A percentile compares a stretch with the other conserved stretches of the same genome.
phyloP scores from a whole-genome alignment of 345 rosid genomes.

The Noccaea caerulescens region DNA sequence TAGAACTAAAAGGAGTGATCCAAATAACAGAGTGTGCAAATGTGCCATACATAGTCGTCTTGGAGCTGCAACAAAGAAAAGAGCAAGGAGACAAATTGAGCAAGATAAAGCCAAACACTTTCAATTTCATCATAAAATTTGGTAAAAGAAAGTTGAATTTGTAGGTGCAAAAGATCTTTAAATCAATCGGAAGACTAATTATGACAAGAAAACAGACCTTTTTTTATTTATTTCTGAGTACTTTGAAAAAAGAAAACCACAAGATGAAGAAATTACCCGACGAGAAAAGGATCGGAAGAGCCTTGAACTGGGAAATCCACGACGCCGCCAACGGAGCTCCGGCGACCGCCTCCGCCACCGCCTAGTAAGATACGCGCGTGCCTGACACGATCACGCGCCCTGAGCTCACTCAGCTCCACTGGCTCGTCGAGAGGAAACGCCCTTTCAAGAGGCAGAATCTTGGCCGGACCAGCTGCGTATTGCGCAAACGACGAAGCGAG shows the following conservation, averaged over 20 bases:
- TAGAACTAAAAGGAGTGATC: conserved; percentile 29
- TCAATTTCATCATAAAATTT: conserved; percentile 5
- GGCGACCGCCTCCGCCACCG: conserved; percentile 52
- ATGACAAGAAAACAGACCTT: background rate
- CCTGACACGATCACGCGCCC: conserved; percentile 70
- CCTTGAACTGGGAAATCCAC: conserved; percentile 68
- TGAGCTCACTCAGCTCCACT: conserved; percentile 58
- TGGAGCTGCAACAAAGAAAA: conserved; percentile 46
- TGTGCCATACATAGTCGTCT: conserved; percentile 46
- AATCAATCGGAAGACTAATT: background rate
- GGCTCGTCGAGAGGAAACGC: conserved; percentile 61
- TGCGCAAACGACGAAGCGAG: conserved; percentile 37
- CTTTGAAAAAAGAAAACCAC: background rate
- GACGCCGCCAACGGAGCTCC: conserved; percentile 60
- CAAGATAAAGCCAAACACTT: background rate
- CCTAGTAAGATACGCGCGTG: conserved; percentile 75
- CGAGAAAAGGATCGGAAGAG: conserved; percentile 80
- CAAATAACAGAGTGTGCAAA: conserved; percentile 44
- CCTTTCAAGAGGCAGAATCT: conserved; percentile 66
- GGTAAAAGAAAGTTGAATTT: background rate
- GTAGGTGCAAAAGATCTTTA: background rate
- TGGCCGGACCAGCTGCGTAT: conserved; percentile 29
- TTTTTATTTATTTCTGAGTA: too few relatives aligned
- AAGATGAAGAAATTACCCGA: conserved; percentile 58
- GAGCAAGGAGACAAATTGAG: conserved; percentile 27